These are phyloP conservation scores for Knoxdaviesia capensis DNA, from an alignment of 2,329 filamentous ascomycete genomes.

Conservation along the genomic window DNA sequence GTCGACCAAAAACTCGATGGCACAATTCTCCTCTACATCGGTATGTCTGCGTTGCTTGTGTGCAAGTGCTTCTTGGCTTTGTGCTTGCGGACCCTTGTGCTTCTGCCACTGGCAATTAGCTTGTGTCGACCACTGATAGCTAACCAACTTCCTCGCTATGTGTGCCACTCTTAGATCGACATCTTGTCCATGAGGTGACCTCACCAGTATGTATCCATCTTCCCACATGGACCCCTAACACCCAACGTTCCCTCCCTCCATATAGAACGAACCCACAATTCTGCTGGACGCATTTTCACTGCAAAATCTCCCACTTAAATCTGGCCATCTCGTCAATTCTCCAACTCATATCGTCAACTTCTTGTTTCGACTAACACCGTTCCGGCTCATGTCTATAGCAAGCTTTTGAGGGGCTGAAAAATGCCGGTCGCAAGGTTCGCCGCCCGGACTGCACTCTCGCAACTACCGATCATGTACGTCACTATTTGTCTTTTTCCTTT, in stretches of 20 bases:
- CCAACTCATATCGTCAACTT: no score
- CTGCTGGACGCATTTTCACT: no score
- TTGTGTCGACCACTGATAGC: background rate
- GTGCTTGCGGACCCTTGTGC: background rate
- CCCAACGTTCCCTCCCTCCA: slow-evolving; percentile 5
- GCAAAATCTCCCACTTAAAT: no score
- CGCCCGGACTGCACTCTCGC: slow-evolving; percentile 92
- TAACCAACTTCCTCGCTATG: background rate
- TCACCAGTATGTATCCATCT: slow-evolving; percentile 48
- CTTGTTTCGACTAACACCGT: slow-evolving; percentile 5
- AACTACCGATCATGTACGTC: slow-evolving; percentile 83
- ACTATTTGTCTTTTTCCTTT: background rate
- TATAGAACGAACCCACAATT: slow-evolving; percentile 3
- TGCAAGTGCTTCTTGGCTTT: background rate
- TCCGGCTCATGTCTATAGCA: slow-evolving; percentile 45
- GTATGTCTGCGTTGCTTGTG: slow-evolving; percentile 26
- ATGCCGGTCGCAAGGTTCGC: slow-evolving; percentile 71
- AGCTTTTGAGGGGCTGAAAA: slow-evolving; percentile 90
- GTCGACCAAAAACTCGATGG: slow-evolving; percentile 92
- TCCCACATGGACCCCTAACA: background rate
- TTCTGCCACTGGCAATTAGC: background rate
- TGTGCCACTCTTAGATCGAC: slow-evolving; percentile 73
- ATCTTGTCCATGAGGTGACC: slow-evolving; percentile 96
- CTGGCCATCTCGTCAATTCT: no score
- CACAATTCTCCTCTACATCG: slow-evolving; percentile 83